Conservation (phyloP, 139 green algal genomes). For the Klebsormidium nitens region DNA sequence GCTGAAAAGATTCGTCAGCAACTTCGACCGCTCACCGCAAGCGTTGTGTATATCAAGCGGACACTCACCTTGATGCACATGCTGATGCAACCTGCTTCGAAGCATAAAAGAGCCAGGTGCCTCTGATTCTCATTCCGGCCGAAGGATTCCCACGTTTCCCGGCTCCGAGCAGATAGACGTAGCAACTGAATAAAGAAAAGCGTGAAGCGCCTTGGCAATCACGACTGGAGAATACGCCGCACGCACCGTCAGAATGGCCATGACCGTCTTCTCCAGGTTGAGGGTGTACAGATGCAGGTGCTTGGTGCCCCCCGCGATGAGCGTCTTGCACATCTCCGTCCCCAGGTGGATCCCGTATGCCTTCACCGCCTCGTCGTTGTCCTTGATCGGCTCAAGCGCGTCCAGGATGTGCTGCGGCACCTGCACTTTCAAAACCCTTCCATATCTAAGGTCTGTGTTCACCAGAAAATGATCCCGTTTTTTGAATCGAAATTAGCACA, state of each 20-base stretch:
- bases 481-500: background rate
- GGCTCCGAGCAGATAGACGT: no score
- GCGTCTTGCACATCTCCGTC: conserved; percentile 77
- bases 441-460: background rate
- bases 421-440: conserved; percentile 1
- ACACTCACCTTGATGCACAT: no score
- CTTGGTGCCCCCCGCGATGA: conserved; percentile 65
- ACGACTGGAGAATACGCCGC: no score
- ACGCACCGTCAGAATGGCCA: conserved; percentile 77
- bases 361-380: conserved; percentile 84
- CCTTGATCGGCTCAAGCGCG: conserved; percentile 84
- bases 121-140: no score
- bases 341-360: conserved; percentile 82
- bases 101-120: no score
- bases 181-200: no score
- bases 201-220: no score
- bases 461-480: background rate
- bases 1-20: no score
- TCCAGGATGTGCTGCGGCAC: conserved; percentile 71
- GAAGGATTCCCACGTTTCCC: no score
- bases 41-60: no score
- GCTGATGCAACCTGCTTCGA: no score
- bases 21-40: no score
- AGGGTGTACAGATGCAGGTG: conserved; percentile 96
- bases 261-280: conserved; percentile 73